Conservation (phyloP, 1,284 basidiomycete species). For the Cutaneotrichosporon cutaneum region DNA sequence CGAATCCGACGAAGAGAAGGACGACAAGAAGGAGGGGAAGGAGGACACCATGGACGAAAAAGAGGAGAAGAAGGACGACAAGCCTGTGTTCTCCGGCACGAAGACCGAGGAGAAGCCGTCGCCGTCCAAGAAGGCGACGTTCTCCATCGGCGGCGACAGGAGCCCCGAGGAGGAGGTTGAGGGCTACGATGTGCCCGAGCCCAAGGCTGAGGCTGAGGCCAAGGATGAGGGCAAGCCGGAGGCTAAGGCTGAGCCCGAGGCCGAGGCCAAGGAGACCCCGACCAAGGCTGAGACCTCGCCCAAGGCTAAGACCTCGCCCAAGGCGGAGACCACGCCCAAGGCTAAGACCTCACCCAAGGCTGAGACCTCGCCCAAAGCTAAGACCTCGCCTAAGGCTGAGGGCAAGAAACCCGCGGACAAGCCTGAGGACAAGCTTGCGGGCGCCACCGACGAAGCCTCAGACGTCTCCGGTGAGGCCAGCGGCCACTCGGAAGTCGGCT, state of each 20-base stretch:
- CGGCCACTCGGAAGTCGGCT: neutral
- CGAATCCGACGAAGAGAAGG: neutral
- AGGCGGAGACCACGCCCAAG: too few species aligned
- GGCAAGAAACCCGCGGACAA: neutral
- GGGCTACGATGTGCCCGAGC: neutral
- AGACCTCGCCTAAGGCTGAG: neutral
- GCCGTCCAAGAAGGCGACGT: neutral
- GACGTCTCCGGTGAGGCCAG: neutral
- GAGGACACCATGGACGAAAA: conserved; percentile 11
- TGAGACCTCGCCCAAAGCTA: conserved; percentile 1
- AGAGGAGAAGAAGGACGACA: neutral
- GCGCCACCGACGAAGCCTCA: neutral
- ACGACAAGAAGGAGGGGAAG: conserved; percentile 7
- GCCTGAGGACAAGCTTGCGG: neutral
- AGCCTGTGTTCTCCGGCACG: conserved; percentile 1
- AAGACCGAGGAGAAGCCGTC: conserved; percentile 3
- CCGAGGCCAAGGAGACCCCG: neutral
- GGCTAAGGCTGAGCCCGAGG: neutral
- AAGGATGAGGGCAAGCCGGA: conserved; percentile 7
- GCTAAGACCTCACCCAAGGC: neutral
- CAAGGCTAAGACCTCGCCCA: too few species aligned
- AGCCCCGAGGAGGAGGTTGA: neutral
- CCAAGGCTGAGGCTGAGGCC: neutral
- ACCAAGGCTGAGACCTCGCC: too few species aligned
- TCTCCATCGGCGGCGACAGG: neutral